A percentile compares a stretch with the other conserved stretches of the same genome.
Conservation (phyloP, 306 rosid genomes). For the Cucumis melo region DNA sequence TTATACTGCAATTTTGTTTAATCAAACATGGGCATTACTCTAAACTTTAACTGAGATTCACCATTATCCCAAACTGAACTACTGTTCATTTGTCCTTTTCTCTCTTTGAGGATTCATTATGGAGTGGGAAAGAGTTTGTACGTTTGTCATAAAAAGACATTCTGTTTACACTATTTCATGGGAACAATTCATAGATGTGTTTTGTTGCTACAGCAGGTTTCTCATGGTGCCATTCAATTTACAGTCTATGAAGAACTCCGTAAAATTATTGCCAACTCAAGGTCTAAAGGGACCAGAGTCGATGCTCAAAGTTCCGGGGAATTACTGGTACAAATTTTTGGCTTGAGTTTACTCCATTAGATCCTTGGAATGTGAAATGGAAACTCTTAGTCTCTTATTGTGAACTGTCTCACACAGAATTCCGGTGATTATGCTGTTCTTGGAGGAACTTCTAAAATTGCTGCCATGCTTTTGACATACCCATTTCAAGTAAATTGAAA, state of each 20-base stretch:
- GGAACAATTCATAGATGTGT: constrained; percentile 2
- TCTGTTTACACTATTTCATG: neutral
- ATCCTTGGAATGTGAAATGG: neutral
- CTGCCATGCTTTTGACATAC: constrained; percentile 69
- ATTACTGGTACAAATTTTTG: constrained; percentile 38
- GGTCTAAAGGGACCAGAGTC: constrained; percentile 23
- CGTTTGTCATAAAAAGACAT: neutral
- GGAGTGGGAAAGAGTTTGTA: neutral
- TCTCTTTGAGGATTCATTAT: neutral
- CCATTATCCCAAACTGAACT: too few relatives aligned
- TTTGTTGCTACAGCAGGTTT: constrained; percentile 63
- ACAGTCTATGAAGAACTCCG: constrained; percentile 86
- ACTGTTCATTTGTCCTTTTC: constrained; percentile 5
- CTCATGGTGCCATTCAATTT: constrained; percentile 94
- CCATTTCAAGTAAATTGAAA: constrained; percentile 65
- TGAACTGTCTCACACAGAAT: constrained; percentile 27
- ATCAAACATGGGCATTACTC: neutral
- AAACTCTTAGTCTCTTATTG: neutral
- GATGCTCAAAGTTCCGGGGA: constrained; percentile 27
- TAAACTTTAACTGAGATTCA: neutral
- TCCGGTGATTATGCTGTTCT: constrained; percentile 74
- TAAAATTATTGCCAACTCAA: constrained; percentile 40
- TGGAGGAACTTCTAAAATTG: constrained; percentile 61
- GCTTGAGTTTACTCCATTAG: neutral
- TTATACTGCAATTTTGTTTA: neutral